A percentile compares a stretch with the other conserved stretches of the same genome.
Conservation (phyloP, 2,329 filamentous ascomycete species). For the Dryadomyces sulphureus region DNA sequence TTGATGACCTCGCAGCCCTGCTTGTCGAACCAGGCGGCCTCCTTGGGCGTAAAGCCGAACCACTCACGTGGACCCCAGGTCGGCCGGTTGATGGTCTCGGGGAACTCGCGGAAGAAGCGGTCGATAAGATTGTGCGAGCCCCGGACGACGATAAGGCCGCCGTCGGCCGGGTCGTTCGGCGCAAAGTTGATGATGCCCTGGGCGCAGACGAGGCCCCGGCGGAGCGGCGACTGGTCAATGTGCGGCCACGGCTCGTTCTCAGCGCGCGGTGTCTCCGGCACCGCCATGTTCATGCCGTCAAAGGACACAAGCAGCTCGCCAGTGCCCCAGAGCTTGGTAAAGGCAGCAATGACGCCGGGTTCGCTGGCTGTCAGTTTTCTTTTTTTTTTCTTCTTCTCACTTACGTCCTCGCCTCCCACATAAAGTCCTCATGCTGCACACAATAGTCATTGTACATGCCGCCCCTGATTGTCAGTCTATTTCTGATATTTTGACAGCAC, state of each 20-base stretch:
- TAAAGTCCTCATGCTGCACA: slow-evolving; percentile 22
- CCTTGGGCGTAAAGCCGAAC: not conserved
- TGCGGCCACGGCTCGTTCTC: slow-evolving; percentile 19
- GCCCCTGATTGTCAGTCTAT: slow-evolving; percentile 3
- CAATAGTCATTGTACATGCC: slow-evolving; percentile 17
- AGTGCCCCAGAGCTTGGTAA: slow-evolving; percentile 23
- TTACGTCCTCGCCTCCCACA: slow-evolving; percentile 20
- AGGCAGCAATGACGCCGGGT: slow-evolving; percentile 21
- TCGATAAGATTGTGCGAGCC: slow-evolving; percentile 12
- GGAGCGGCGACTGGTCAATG: slow-evolving; percentile 16
- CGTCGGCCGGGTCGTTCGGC: slow-evolving; percentile 20
- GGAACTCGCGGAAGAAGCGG: slow-evolving; percentile 1
- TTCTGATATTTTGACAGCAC: not conserved
- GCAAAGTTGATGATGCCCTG: slow-evolving; percentile 18
- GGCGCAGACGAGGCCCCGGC: slow-evolving; percentile 14
- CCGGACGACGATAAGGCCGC: slow-evolving; percentile 20
- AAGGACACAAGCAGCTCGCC: slow-evolving; percentile 21
- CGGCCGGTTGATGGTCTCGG: not conserved
- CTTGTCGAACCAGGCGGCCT: not conserved
- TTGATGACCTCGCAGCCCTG: slow-evolving; percentile 4
- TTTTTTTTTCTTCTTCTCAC: too few species aligned
- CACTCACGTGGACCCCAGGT: slow-evolving; percentile 2
- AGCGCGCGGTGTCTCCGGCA: slow-evolving; percentile 17
- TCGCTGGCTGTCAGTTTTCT: slow-evolving; percentile 12
- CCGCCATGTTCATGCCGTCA: slow-evolving; percentile 21